Conservation (phyloP, 1,284 basidiomycete species). For the Xanthoconium separans region DNA sequence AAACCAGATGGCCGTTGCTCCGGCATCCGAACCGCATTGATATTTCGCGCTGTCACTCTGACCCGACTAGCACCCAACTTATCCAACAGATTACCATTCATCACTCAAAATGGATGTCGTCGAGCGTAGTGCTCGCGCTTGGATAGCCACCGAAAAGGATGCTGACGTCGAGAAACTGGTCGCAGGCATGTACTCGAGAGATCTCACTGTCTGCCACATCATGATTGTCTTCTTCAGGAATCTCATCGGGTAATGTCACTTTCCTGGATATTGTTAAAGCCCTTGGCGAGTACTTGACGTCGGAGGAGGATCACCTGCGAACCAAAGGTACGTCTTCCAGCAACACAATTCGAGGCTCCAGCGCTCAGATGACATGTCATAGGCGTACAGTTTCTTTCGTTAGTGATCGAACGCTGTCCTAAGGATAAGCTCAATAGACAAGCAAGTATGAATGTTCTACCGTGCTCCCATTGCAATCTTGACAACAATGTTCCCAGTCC, state of each 20-base stretch:
- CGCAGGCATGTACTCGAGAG: slow-evolving; percentile 43
- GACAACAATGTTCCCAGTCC: slow-evolving; percentile 47
- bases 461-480: background rate
- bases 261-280: slow-evolving; percentile 85
- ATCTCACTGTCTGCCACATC: slow-evolving; percentile 11
- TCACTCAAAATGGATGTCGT: slow-evolving; percentile 35
- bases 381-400: slow-evolving; percentile 78
- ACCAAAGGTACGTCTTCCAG: slow-evolving; percentile 61
- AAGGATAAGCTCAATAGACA: slow-evolving; percentile 74
- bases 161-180: slow-evolving; percentile 61
- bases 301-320: slow-evolving; percentile 77
- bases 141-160: slow-evolving; percentile 66
- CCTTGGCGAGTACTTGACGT: slow-evolving; percentile 84
- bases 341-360: slow-evolving; percentile 3
- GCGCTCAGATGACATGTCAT: slow-evolving; percentile 16
- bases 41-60: background rate
- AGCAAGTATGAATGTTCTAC: slow-evolving; percentile 55
- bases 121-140: slow-evolving; percentile 65
- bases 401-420: slow-evolving; percentile 62
- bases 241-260: slow-evolving; percentile 58
- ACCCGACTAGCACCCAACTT: background rate
- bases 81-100: background rate
- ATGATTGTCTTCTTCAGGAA: slow-evolving; percentile 46
- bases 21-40: background rate
- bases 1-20: slow-evolving; percentile 1